These are phyloP conservation scores for Pseudogymnoascus sp. DNA, from an alignment of 2,329 filamentous ascomycete genomes.

Conservation along the genomic window DNA sequence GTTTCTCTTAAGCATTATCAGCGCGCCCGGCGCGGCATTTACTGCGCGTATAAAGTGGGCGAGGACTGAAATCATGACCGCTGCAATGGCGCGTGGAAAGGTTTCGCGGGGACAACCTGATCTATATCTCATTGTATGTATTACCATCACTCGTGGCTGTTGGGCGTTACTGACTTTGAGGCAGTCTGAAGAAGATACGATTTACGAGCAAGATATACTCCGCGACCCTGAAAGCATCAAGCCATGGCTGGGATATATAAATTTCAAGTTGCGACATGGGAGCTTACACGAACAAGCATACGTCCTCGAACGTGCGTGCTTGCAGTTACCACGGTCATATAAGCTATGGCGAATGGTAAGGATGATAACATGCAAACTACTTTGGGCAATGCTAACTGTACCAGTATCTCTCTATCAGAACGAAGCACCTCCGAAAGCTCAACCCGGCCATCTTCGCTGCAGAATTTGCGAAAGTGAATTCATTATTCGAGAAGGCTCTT, in stretches of 20 bases:
- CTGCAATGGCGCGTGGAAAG: background rate
- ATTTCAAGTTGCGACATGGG: constrained; percentile 84
- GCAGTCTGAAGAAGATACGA: constrained; percentile 77
- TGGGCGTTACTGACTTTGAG: constrained; percentile 25
- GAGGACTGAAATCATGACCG: background rate
- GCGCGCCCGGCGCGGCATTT: constrained; percentile 2
- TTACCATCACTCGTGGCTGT: background rate
- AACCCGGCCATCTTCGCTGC: constrained; percentile 72
- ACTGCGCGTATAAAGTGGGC: constrained; percentile 1
- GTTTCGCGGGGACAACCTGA: constrained; percentile 26
- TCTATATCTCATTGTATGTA: constrained; percentile 31
- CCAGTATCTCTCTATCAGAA: constrained; percentile 78
- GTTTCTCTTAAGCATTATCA: background rate
- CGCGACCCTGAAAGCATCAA: constrained; percentile 79
- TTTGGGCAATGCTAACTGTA: constrained; percentile 14
- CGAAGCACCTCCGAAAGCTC: constrained; percentile 70
- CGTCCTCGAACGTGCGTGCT: constrained; percentile 83
- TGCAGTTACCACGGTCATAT: constrained; percentile 85
- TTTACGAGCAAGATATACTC: constrained; percentile 94
- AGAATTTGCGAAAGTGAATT: constrained; percentile 90
- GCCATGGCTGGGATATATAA: constrained; percentile 91
- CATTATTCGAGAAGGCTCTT: constrained; percentile 85
- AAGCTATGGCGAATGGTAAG: constrained; percentile 93
- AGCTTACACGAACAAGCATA: constrained; percentile 76
- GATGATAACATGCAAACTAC: constrained; percentile 5